Conservation (phyloP, 2,329 filamentous ascomycete species). For the Talaromyces islandicus region DNA sequence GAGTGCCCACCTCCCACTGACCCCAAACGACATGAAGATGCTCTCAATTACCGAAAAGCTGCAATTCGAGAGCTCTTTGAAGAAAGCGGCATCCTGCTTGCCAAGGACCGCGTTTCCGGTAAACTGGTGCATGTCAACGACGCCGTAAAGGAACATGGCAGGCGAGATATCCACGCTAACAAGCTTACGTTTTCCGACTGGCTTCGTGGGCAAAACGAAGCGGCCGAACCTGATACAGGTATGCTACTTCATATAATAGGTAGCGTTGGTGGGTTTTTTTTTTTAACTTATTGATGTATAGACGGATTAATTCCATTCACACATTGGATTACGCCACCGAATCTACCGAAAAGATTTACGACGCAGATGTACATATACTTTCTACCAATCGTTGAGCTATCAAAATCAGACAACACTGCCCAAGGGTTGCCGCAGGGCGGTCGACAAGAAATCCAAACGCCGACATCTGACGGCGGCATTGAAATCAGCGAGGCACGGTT, state of each 20-base stretch:
- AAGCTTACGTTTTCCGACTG: slow-evolving; percentile 63
- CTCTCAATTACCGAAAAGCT: slow-evolving; percentile 67
- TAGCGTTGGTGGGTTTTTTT: not conserved
- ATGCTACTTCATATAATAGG: not conserved
- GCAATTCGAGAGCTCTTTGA: slow-evolving; percentile 92
- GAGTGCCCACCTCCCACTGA: slow-evolving; percentile 42
- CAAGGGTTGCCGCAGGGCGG: slow-evolving; percentile 34
- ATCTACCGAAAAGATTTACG: slow-evolving; percentile 70
- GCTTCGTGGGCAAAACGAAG: slow-evolving; percentile 36
- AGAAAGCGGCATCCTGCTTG: slow-evolving; percentile 83
- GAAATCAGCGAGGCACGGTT: slow-evolving; percentile 74
- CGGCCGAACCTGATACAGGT: slow-evolving; percentile 54
- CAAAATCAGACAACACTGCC: slow-evolving; percentile 14
- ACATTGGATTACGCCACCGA: slow-evolving; percentile 78
- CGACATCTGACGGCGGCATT: slow-evolving; percentile 64
- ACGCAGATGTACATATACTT: slow-evolving; percentile 98
- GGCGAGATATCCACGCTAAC: slow-evolving; percentile 63
- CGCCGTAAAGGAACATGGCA: slow-evolving; percentile 57
- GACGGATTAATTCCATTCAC: slow-evolving; percentile 75
- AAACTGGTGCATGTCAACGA: slow-evolving; percentile 57
- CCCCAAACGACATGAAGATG: slow-evolving; percentile 61
- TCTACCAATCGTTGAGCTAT: slow-evolving; percentile 54
- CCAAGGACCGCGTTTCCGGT: slow-evolving; percentile 37
- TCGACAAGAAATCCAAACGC: slow-evolving; percentile 58
- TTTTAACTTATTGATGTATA: slow-evolving; percentile 17